These are phyloP conservation scores for Telfairia occidentalis DNA, from an alignment of 331 rosid genomes.

Conservation along the genomic window DNA sequence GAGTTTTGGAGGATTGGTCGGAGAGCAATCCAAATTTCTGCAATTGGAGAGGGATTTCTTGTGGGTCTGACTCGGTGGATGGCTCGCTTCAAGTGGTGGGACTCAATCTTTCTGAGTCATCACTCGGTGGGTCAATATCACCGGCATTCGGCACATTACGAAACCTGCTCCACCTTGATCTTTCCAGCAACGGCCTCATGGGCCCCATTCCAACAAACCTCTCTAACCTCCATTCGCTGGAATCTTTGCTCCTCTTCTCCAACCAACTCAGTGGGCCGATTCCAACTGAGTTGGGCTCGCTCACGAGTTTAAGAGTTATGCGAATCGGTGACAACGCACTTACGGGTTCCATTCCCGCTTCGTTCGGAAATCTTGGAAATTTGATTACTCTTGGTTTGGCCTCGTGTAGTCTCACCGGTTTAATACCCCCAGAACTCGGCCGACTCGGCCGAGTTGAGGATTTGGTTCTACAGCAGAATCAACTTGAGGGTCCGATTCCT, in stretches of 20 bases:
- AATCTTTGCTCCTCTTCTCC: constrained; percentile 55
- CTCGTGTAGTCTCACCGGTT: constrained; percentile 51
- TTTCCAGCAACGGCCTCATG: constrained; percentile 51
- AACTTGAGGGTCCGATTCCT: constrained; percentile 56
- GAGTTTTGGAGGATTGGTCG: constrained; percentile 61
- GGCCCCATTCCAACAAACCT: constrained; percentile 72
- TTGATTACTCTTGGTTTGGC: constrained; percentile 55
- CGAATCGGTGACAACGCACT: constrained; percentile 67
- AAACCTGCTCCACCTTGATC: constrained; percentile 61
- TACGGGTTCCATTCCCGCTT: constrained; percentile 55
- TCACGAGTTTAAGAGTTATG: constrained; percentile 51
- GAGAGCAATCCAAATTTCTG: constrained; percentile 44
- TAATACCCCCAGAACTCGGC: constrained; percentile 56
- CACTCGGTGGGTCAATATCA: constrained; percentile 60
- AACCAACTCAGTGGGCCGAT: constrained; percentile 56
- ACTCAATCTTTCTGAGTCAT: constrained; percentile 67
- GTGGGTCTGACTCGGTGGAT: constrained; percentile 34
- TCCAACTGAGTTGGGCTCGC: constrained; percentile 47
- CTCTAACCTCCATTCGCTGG: constrained; percentile 48
- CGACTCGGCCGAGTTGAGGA: constrained; percentile 37
- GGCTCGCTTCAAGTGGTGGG: constrained; percentile 38
- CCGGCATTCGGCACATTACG: constrained; percentile 43
- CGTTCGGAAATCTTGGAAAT: constrained; percentile 43
- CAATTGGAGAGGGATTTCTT: constrained; percentile 61
- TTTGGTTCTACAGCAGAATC: constrained; percentile 53